Evolutionary conservation across 306 rosid genomes (phyloP).

Genomic region (Cicer judaicum): DNA sequence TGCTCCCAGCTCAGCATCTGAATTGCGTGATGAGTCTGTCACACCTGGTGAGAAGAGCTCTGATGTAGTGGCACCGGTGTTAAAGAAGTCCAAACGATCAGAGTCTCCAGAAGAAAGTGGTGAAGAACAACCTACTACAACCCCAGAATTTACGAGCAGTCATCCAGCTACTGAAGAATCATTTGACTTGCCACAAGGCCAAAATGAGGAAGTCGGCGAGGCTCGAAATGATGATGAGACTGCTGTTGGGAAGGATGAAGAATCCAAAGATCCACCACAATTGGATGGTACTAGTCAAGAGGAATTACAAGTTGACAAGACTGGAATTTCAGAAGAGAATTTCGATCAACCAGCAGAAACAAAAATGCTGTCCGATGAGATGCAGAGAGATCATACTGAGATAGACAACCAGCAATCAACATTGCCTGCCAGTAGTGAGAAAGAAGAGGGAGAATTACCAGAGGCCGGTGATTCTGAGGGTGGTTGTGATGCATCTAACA

Average conservation of each 20-base stretch:
- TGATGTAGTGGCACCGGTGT: constrained; percentile 58
- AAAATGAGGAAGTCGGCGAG: constrained; percentile 64
- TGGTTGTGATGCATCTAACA: constrained; percentile 49
- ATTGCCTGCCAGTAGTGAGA: constrained; percentile 56
- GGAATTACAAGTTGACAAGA: constrained; percentile 61
- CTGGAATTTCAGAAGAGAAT: constrained; percentile 59
- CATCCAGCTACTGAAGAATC: constrained; percentile 62
- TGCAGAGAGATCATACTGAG: constrained; percentile 64
- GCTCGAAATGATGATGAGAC: constrained; percentile 64
- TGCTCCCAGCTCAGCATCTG: constrained; percentile 69
- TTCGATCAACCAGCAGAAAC: constrained; percentile 58
- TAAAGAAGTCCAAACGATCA: constrained; percentile 73
- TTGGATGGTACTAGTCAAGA: constrained; percentile 54
- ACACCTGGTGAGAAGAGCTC: constrained; percentile 58
- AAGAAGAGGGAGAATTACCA: constrained; percentile 91
- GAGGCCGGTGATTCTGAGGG: constrained; percentile 71
- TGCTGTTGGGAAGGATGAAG: constrained; percentile 62
- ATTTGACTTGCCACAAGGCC: constrained; percentile 67
- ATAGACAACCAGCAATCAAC: constrained; percentile 60
- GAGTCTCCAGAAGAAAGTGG: constrained; percentile 59
- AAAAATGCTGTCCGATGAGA: constrained; percentile 61
- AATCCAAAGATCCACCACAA: constrained; percentile 53
- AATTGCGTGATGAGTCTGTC: constrained; percentile 64
- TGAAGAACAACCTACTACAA: constrained; percentile 60
- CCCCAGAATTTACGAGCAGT: constrained; percentile 56